These are phyloP conservation scores for Podospora bellae-mahoneyi DNA, from an alignment of 495 filamentous ascomycete genomes.

Conservation along the genomic window DNA sequence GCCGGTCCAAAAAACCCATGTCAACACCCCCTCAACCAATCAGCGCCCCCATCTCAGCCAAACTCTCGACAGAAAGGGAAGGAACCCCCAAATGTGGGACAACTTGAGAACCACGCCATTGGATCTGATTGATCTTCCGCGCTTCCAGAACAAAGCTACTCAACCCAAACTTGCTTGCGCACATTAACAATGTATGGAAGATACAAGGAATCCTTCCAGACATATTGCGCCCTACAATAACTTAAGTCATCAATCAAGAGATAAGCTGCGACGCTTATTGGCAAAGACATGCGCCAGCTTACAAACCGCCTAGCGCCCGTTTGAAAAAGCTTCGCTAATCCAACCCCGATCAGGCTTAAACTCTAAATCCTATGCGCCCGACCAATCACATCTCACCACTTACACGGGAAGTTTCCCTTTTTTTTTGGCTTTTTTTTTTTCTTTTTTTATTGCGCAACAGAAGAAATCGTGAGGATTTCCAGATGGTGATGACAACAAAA, in stretches of 20 bases:
- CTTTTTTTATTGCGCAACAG: neutral
- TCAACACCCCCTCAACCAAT: neutral
- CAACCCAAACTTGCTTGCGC: too few relatives aligned
- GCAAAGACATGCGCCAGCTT: too few relatives aligned
- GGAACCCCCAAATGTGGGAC: neutral
- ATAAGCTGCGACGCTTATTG: too few relatives aligned
- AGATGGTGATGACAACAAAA: neutral
- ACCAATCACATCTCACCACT: neutral
- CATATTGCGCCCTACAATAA: too few relatives aligned
- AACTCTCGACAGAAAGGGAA: conserved; percentile 1
- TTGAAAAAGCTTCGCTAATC: too few relatives aligned
- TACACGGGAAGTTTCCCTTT: neutral
- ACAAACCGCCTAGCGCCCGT: neutral
- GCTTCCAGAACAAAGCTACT: too few relatives aligned
- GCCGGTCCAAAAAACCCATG: neutral
- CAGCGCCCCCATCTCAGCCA: neutral
- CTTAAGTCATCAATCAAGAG: too few relatives aligned
- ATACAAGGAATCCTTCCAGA: too few relatives aligned
- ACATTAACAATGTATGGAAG: too few relatives aligned
- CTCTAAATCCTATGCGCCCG: neutral
- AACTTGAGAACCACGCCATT: neutral
- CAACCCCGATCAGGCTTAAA: neutral
- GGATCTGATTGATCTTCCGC: neutral
- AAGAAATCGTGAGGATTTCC: neutral
- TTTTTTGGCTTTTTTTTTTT: neutral